Evolutionary conservation across 768 basidiomycete genomes (phyloP).

Genomic region (Kwoniella sp.): DNA sequence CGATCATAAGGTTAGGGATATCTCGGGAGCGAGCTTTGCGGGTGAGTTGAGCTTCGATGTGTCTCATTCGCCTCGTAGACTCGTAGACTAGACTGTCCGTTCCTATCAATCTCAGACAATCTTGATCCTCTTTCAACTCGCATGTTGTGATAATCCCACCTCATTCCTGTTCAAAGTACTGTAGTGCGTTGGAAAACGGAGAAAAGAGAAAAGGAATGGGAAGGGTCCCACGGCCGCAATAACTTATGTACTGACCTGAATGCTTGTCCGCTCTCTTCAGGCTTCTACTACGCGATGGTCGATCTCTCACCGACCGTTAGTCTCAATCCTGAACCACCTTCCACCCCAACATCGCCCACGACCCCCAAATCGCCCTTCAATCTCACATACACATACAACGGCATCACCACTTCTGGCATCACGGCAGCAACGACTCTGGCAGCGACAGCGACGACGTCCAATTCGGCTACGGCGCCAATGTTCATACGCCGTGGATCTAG

Average conservation of each 20-base stretch:
- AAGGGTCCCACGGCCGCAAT: too few relatives aligned
- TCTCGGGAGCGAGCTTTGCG: constrained; percentile 92
- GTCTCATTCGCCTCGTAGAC: neutral
- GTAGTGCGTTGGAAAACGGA: too few relatives aligned
- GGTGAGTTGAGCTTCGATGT: constrained; percentile 61
- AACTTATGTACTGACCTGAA: too few relatives aligned
- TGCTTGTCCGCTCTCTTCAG: constrained; percentile 58
- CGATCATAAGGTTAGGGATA: constrained; percentile 87
- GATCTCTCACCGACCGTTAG: constrained; percentile 75
- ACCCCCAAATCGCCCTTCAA: constrained; percentile 52
- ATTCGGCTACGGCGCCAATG: constrained; percentile 18
- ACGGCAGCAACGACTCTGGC: neutral
- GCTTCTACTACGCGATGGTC: constrained; percentile 93
- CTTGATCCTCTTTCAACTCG: too few relatives aligned
- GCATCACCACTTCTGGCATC: constrained; percentile 22
- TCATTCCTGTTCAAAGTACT: too few relatives aligned
- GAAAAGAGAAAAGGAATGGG: too few relatives aligned
- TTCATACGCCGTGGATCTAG: constrained; percentile 16
- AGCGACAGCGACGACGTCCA: neutral
- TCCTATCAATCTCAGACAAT: too few relatives aligned
- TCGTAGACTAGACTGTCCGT: neutral
- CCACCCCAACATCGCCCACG: constrained; percentile 55
- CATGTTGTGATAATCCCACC: too few relatives aligned
- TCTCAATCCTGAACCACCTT: constrained; percentile 55
- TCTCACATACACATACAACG: constrained; percentile 20